phyloP scores from a whole-genome alignment of 805 yeast genomes.

The Komagataella populi region DNA sequence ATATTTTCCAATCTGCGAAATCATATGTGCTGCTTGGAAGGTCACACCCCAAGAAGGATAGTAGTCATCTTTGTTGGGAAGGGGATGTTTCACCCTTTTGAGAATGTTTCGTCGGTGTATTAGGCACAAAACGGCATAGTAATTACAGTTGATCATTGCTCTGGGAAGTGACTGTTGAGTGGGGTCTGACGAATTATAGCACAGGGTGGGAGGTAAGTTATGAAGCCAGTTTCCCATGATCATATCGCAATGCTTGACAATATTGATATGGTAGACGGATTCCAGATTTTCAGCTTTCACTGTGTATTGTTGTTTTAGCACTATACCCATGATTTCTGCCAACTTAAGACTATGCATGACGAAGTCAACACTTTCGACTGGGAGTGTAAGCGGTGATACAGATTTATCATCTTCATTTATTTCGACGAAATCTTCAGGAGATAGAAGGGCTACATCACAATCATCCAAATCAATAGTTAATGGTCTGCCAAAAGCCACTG shows the following conservation, averaged over 20 bases:
- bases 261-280: conserved; percentile 24
- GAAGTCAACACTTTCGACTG: conserved; percentile 29
- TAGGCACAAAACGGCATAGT: conserved; percentile 4
- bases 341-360: conserved; percentile 52
- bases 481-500: conserved; percentile 69
- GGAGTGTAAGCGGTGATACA: conserved; percentile 8
- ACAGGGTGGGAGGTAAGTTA: conserved; percentile 42
- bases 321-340: conserved; percentile 57
- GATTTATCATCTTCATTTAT: conserved; percentile 24
- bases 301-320: conserved; percentile 41
- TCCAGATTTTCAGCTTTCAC: conserved; percentile 39
- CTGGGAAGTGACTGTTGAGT: conserved; percentile 1
- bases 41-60: conserved; percentile 75
- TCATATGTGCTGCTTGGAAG: conserved; percentile 70
- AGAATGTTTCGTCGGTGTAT: conserved; percentile 4
- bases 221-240: conserved; percentile 64
- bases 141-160: conserved; percentile 3
- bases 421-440: conserved; percentile 38
- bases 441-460: conserved; percentile 64
- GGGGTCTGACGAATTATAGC: conserved; percentile 37
- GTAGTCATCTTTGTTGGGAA: conserved; percentile 19
- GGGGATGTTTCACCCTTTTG: conserved; percentile 5
- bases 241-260: conserved; percentile 37
- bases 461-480: conserved; percentile 54
- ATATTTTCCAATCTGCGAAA: conserved; percentile 45